A percentile compares a stretch with the other conserved stretches of the same genome.
phyloP scores from a whole-genome alignment of 768 basidiomycete genomes.

The Leucosporidium yakuticum region DNA sequence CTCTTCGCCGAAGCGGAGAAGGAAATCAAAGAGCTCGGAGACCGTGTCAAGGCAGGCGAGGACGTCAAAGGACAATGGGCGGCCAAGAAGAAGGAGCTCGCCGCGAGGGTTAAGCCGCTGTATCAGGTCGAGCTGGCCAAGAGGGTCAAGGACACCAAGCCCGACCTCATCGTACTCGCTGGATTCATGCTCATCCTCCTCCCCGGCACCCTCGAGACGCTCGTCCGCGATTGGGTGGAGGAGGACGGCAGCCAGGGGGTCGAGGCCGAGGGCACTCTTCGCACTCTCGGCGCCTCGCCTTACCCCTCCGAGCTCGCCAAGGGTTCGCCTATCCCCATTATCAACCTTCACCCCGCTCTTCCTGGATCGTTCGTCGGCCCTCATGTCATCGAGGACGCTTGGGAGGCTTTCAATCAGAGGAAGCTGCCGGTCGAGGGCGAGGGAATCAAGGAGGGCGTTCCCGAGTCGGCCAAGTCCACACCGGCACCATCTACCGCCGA shows the following conservation, averaged over 20 bases:
- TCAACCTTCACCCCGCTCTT: slow-evolving; percentile 93
- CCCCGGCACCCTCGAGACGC: slow-evolving; percentile 64
- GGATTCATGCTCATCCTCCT: slow-evolving; percentile 98
- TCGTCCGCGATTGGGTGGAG: slow-evolving; percentile 44
- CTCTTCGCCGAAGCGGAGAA: slow-evolving; percentile 51
- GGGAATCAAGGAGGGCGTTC: background rate
- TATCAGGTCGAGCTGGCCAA: slow-evolving; percentile 62
- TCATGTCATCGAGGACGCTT: slow-evolving; percentile 79
- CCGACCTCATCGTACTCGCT: slow-evolving; percentile 87
- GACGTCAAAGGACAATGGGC: slow-evolving; percentile 39
- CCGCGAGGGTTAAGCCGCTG: too few relatives aligned
- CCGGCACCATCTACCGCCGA: background rate
- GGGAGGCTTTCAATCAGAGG: slow-evolving; percentile 64
- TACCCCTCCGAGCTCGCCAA: slow-evolving; percentile 6
- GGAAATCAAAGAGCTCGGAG: slow-evolving; percentile 52
- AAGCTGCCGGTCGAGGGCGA: slow-evolving; percentile 33
- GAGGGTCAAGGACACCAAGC: slow-evolving; percentile 49
- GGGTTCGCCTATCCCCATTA: slow-evolving; percentile 60
- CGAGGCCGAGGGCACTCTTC: background rate
- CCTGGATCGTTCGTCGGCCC: slow-evolving; percentile 92
- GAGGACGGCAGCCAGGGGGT: background rate
- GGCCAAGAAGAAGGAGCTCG: background rate
- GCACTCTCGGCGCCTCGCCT: slow-evolving; percentile 22
- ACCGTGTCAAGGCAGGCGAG: slow-evolving; percentile 59
- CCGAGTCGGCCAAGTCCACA: background rate